A percentile compares a stretch with the other conserved stretches of the same genome.
These are phyloP conservation scores for Malassezia psittaci DNA, from an alignment of 1,284 basidiomycete genomes.

Conservation along the genomic window DNA sequence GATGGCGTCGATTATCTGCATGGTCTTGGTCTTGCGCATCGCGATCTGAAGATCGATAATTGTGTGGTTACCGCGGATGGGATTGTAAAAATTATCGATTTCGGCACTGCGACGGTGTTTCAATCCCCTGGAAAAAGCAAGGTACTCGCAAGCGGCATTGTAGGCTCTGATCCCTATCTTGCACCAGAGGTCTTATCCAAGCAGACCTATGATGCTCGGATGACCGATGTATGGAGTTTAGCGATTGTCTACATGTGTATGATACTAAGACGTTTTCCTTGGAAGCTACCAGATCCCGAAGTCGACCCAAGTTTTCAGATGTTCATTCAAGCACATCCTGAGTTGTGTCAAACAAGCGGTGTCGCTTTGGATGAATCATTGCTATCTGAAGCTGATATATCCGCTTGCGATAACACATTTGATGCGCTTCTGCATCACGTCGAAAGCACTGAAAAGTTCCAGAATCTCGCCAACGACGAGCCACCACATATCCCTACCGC, in stretches of 20 bases:
- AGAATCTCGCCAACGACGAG: conserved; percentile 2
- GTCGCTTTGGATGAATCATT: conserved; percentile 2
- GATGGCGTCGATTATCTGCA: conserved; percentile 97
- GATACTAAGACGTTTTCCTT: conserved; percentile 91
- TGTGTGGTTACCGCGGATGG: conserved; percentile 93
- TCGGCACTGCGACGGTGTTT: conserved; percentile 97
- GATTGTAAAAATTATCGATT: conserved; percentile 97
- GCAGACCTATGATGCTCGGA: conserved; percentile 81
- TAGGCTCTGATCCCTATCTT: conserved; percentile 94
- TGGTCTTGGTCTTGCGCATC: conserved; percentile 89
- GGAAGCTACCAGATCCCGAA: conserved; percentile 95
- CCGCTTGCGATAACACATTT: neutral
- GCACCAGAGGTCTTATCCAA: conserved; percentile 83
- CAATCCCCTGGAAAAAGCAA: conserved; percentile 70
- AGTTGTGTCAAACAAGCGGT: conserved; percentile 54
- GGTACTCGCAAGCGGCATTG: conserved; percentile 67
- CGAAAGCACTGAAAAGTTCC: neutral
- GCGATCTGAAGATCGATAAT: conserved; percentile 98
- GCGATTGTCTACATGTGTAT: conserved; percentile 99
- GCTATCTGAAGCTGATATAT: neutral
- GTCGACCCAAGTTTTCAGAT: conserved; percentile 80
- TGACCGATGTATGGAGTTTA: conserved; percentile 96
- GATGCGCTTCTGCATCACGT: neutral
- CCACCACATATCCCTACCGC: conserved; percentile 2
- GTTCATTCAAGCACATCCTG: conserved; percentile 84